Conservation (phyloP, 2,329 filamentous ascomycete species). For the Fusarium xylarioides region DNA sequence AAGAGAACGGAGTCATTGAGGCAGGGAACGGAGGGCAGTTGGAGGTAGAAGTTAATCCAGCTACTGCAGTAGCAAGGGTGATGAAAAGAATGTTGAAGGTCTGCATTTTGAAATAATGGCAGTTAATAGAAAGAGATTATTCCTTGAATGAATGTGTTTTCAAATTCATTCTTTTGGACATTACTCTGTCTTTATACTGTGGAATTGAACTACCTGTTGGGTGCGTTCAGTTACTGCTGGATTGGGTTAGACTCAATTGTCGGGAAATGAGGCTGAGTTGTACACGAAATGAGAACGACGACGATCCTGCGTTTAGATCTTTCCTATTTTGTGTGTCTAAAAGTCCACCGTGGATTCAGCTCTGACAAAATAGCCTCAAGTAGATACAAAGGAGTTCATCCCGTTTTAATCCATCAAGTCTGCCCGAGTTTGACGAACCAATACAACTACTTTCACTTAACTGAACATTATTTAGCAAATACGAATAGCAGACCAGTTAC, state of each 20-base stretch:
- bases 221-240: constrained; percentile 5
- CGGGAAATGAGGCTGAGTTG: background rate
- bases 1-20: constrained; percentile 44
- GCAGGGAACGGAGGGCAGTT: constrained; percentile 39
- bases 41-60: background rate
- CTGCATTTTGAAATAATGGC: background rate
- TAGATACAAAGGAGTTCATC: too few relatives aligned
- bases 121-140: rapidly evolving
- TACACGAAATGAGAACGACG: background rate
- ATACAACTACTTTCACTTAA: too few relatives aligned
- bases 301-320: background rate
- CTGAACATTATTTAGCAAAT: rapidly evolving
- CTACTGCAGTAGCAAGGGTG: background rate
- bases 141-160: background rate
- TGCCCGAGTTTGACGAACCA: too few relatives aligned
- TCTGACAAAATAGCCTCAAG: too few relatives aligned
- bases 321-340: background rate
- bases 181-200: background rate
- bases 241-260: background rate
- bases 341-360: rapidly evolving
- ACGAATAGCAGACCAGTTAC: too few relatives aligned
- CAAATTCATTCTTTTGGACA: rapidly evolving
- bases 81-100: background rate
- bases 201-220: too few relatives aligned
- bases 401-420: too few relatives aligned